A percentile compares a stretch with the other conserved stretches of the same genome.
Conservation (phyloP, 192 early-diverging fungal species). For the Gaertneriomyces sp. region DNA sequence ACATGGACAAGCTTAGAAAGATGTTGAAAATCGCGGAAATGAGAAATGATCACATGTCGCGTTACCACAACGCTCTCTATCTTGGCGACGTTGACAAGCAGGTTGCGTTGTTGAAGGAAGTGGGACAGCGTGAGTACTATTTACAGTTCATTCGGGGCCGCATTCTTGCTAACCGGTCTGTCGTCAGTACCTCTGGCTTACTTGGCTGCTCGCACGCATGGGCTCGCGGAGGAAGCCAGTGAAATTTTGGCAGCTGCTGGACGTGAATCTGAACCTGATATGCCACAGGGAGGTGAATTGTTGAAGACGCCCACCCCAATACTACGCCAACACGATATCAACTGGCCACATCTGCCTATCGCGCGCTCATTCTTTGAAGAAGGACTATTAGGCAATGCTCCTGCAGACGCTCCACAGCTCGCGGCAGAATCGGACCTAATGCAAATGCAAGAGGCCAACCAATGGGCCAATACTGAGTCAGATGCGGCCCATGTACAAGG, state of each 20-base stretch:
- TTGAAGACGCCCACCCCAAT: conserved; percentile 70
- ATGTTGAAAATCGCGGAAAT: conserved; percentile 93
- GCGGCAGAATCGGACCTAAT: conserved; percentile 40
- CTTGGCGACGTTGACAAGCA: conserved; percentile 93
- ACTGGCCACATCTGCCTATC: conserved; percentile 91
- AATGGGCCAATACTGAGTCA: conserved; percentile 74
- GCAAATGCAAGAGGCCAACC: conserved; percentile 62
- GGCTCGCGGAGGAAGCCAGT: conserved; percentile 79
- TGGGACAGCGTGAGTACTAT: conserved; percentile 70
- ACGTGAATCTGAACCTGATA: conserved; percentile 51
- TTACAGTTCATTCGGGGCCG: not conserved
- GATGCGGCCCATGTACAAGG: conserved; percentile 31
- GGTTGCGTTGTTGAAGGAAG: conserved; percentile 73
- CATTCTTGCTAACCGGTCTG: not conserved
- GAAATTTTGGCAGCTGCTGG: conserved; percentile 74
- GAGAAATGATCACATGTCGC: conserved; percentile 79
- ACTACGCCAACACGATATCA: conserved; percentile 67
- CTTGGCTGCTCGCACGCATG: conserved; percentile 85
- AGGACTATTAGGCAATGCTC: conserved; percentile 26
- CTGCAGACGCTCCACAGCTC: conserved; percentile 57
- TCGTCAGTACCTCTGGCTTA: conserved; percentile 81
- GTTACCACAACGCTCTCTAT: conserved; percentile 89
- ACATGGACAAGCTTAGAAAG: conserved; percentile 84
- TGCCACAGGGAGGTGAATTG: conserved; percentile 55
- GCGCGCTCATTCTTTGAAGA: conserved; percentile 82